Conservation (phyloP, 2,329 filamentous ascomycete genomes). For the Alternaria ventricosa region DNA sequence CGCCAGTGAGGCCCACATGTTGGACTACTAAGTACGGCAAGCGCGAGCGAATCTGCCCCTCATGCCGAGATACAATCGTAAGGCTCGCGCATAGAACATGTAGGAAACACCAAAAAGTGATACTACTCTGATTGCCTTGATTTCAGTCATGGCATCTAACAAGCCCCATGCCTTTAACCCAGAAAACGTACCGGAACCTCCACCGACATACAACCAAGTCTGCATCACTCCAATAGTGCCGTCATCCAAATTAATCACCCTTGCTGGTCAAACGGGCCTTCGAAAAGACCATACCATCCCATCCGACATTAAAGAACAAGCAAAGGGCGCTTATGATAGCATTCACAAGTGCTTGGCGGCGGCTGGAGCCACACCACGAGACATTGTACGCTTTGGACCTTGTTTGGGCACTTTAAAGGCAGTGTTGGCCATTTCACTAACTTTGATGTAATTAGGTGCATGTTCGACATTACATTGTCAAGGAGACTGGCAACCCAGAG, state of each 20-base stretch:
- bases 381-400: conserved; percentile 26
- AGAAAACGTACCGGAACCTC: conserved; percentile 29
- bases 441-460: conserved; percentile 18
- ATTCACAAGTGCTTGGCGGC: conserved; percentile 36
- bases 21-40: neutral
- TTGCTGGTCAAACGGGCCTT: conserved; percentile 42
- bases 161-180: conserved; percentile 44
- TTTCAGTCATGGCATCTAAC: conserved; percentile 10
- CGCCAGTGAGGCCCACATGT: conserved; percentile 1
- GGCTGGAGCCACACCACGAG: conserved; percentile 41
- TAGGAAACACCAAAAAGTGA: neutral
- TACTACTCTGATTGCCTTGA: neutral
- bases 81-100: neutral
- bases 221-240: conserved; percentile 39
- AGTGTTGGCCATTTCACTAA: neutral
- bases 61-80: neutral
- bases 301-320: conserved; percentile 32
- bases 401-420: neutral
- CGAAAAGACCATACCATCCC: conserved; percentile 17
- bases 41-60: conserved; percentile 4
- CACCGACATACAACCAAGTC: conserved; percentile 41
- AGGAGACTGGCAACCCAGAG: conserved; percentile 36
- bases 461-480: conserved; percentile 47
- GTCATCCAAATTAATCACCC: conserved; percentile 39
- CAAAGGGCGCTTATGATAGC: conserved; percentile 36